Conservation (phyloP, 441 rosid species). For the Kokia cookei region DNA sequence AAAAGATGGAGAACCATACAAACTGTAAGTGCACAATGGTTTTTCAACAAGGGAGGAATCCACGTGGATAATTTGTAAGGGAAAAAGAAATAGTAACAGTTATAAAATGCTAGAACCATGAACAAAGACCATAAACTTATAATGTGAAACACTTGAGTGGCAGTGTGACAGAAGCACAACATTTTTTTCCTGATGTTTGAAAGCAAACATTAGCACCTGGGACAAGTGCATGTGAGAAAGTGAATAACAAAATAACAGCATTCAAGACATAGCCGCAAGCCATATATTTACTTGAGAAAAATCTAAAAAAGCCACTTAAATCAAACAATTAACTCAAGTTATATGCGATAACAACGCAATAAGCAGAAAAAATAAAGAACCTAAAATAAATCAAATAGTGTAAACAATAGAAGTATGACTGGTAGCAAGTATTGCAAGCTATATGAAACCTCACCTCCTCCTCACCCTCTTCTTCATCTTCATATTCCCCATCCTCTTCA, state of each 20-base stretch:
- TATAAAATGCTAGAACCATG: background rate
- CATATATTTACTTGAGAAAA: background rate
- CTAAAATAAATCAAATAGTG: background rate
- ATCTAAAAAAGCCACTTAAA: background rate
- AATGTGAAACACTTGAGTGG: no score
- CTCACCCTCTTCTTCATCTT: conserved; percentile 54
- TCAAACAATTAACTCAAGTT: background rate
- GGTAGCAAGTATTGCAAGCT: background rate
- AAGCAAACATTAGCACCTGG: background rate
- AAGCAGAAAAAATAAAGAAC: background rate
- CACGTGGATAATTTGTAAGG: no score
- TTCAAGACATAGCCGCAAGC: background rate
- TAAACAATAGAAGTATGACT: background rate
- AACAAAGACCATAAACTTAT: background rate
- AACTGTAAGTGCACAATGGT: background rate
- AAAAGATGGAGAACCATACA: background rate
- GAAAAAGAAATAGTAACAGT: no score
- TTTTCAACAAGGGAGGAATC: background rate
- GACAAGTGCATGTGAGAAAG: background rate
- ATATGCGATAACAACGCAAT: background rate
- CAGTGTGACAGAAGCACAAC: background rate
- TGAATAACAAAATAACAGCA: background rate
- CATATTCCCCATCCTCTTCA: conserved; percentile 50
- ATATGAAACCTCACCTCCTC: conserved; percentile 50
- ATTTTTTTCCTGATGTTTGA: background rate